These are phyloP conservation scores for Ascoidea rubescens DNA, from an alignment of 805 yeast species.

Conservation along the genomic window DNA sequence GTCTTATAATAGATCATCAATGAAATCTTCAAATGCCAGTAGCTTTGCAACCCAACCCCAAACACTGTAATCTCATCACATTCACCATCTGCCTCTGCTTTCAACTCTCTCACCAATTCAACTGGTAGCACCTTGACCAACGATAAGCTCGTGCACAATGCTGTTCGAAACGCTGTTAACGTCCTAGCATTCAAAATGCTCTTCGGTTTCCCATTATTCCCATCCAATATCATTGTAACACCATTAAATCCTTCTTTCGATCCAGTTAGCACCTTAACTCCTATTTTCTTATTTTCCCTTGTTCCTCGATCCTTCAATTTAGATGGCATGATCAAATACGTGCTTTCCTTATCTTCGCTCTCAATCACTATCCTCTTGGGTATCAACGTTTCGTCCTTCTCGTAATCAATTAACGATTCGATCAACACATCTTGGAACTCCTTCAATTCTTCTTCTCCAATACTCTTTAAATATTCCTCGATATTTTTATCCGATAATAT, in stretches of 20 bases:
- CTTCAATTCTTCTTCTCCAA: neutral
- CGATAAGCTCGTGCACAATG: neutral
- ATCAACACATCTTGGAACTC: neutral
- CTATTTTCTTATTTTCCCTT: neutral
- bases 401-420: neutral
- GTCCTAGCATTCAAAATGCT: neutral
- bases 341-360: neutral
- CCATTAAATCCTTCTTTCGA: neutral
- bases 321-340: neutral
- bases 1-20: neutral
- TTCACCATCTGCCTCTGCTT: neutral
- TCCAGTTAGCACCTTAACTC: neutral
- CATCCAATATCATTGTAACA: neutral
- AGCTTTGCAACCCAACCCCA: neutral
- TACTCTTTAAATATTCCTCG: neutral
- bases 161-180: neutral
- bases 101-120: neutral
- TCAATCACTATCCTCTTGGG: neutral
- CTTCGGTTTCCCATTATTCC: neutral
- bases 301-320: too few species aligned
- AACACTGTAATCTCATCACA: neutral
- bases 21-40: neutral
- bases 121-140: too few species aligned
- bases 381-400: neutral
- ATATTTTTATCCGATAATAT: neutral